These are phyloP conservation scores for Coemansia sp. DNA, from an alignment of 192 early-diverging fungal species.

Conservation along the genomic window DNA sequence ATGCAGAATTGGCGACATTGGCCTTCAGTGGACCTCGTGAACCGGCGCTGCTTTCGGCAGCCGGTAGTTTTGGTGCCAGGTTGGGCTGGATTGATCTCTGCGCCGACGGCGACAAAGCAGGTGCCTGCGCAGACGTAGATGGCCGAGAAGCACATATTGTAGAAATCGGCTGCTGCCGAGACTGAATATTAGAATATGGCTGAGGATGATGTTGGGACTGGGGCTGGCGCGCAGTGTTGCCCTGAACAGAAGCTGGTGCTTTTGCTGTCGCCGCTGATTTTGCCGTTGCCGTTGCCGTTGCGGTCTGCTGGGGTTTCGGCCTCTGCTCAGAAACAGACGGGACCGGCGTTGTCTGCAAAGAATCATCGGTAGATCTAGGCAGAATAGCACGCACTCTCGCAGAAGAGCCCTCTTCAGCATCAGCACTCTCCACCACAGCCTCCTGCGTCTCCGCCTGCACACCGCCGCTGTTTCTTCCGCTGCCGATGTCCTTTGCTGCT, in stretches of 20 bases:
- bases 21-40: neutral
- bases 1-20: neutral
- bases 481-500: neutral
- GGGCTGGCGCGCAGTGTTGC: neutral
- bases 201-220: neutral
- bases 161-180: neutral
- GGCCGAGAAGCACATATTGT: too few relatives aligned
- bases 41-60: neutral
- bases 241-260: neutral
- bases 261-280: constrained; percentile 2
- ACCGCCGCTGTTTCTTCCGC: neutral
- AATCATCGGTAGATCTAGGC: constrained; percentile 1
- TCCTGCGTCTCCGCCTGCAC: neutral
- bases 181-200: neutral
- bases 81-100: neutral
- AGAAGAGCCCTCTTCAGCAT: constrained; percentile 5
- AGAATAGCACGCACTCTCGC: constrained; percentile 23
- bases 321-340: neutral
- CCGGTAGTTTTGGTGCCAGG: neutral
- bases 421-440: neutral
- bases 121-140: too few relatives aligned
- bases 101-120: neutral
- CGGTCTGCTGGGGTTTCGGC: neutral
- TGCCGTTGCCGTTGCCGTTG: neutral
- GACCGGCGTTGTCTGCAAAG: neutral